Evolutionary conservation across 192 early-diverging fungal genomes (phyloP), one percentile per base, ranked within the genome.

Genomic region (Geranomyces variabilis): DNA sequence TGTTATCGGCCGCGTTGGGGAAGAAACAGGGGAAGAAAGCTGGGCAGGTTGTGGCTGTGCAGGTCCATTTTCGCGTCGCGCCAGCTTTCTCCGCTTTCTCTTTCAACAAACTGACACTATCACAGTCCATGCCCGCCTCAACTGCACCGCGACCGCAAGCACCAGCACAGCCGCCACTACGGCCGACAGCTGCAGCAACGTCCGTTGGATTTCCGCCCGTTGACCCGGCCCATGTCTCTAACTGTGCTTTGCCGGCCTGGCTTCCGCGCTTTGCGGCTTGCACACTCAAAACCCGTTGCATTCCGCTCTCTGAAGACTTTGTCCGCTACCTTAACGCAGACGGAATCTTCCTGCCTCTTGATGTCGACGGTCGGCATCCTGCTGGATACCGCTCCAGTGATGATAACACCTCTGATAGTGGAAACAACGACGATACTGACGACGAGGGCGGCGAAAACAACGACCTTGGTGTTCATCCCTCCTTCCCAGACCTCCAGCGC

Each of bases 241-340:
- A 87, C 67, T 96, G 94, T 73, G 62, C 86, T 8, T 92, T 95
- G 70, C 82, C 88, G 1, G 63, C 84, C 13, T 98, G 96, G 96
- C 94, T 93, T 71, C 83, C 84, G 12, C 67, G 34, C 24, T 93
- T 96, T 67, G 68, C 77, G 6, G 34, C 70, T 7, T 73, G 82
- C 19, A 88, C 94, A 0, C 87, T 99, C 67, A 90, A 90, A 62
- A 90, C 89, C 3, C 79, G 80, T 46, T 75, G 95, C 31, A 85
- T 96, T 51, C 89, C 89, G 6, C 82, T 99, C 21, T 81, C 92
- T 0, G 74, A 77, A 15, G 88, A 87, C 30, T 96, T 99, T 81
- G 65, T 98, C 26, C 81, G 88, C 12, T 99, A 97, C 61, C 80
- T 99, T 28, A 75, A 89, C 46, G 84, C 89, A 5, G 97, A 99